Conservation (phyloP, 805 yeast genomes). For the Kuraishia ogatae region DNA sequence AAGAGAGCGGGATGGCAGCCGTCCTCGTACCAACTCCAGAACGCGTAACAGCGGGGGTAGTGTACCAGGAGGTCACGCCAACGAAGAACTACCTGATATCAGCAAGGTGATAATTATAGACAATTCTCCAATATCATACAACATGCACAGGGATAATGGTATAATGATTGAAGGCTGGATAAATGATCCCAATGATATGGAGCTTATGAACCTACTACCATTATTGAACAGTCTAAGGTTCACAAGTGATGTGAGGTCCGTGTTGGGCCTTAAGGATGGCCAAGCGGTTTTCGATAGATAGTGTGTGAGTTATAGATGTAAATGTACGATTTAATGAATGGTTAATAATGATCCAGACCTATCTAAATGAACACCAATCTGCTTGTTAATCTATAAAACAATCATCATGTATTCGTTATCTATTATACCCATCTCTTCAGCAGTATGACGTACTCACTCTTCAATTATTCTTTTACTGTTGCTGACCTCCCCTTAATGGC, state of each 20-base stretch:
- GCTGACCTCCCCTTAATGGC: conserved; percentile 41
- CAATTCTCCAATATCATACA: conserved; percentile 88
- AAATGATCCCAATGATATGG: conserved; percentile 87
- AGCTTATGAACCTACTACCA: conserved; percentile 74
- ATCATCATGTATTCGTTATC: background rate
- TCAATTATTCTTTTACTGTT: background rate
- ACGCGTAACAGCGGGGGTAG: background rate
- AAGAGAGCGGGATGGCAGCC: conserved; percentile 3
- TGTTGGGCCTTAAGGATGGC: conserved; percentile 69
- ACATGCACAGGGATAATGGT: conserved; percentile 79
- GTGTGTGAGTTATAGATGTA: conserved; percentile 3
- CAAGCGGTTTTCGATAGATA: conserved; percentile 45
- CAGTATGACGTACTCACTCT: background rate
- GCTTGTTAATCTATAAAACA: background rate
- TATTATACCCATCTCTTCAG: background rate
- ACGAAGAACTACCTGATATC: conserved; percentile 24
- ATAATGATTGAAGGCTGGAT: conserved; percentile 97
- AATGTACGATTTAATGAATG: background rate
- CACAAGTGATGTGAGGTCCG: conserved; percentile 75
- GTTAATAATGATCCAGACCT: background rate
- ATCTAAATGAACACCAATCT: no score
- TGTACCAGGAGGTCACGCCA: background rate
- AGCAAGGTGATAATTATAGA: conserved; percentile 73
- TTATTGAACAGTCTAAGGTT: conserved; percentile 66
- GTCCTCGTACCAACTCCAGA: conserved; percentile 2